Conservation (phyloP, 2,329 filamentous ascomycete genomes). For the Xylaria sp. region DNA sequence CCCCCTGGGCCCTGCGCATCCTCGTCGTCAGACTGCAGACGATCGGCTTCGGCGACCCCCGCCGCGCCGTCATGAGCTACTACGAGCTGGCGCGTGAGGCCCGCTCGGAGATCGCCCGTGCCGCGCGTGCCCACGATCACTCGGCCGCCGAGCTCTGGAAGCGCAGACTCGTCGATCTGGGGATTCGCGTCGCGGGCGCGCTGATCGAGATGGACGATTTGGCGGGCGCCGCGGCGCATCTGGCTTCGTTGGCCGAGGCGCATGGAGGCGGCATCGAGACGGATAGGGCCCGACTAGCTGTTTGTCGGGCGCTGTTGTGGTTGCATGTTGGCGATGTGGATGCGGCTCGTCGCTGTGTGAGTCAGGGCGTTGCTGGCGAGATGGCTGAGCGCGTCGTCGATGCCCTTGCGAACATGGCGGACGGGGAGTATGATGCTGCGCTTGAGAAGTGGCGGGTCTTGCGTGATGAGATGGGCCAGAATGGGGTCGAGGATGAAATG, state of each 20-base stretch:
- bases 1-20: constrained; percentile 88
- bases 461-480: constrained; percentile 56
- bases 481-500: constrained; percentile 68
- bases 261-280: constrained; percentile 46
- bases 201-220: constrained; percentile 89
- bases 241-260: constrained; percentile 65
- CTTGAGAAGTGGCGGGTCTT: constrained; percentile 68
- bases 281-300: constrained; percentile 54
- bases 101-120: constrained; percentile 65
- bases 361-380: not conserved
- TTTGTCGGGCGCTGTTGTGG: constrained; percentile 73
- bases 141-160: constrained; percentile 75
- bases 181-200: constrained; percentile 71
- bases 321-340: constrained; percentile 81
- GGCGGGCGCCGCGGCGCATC: constrained; percentile 78
- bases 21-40: constrained; percentile 86
- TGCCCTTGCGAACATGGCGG: constrained; percentile 80
- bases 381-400: constrained; percentile 61
- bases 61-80: constrained; percentile 87
- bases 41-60: constrained; percentile 83
- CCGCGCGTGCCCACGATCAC: constrained; percentile 57
- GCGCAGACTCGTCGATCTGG: constrained; percentile 76
- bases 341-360: constrained; percentile 68
- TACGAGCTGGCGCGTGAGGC: constrained; percentile 89
- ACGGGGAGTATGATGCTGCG: constrained; percentile 76